Conservation (phyloP, 345 rosid species). For the Aethionema arabicum region DNA sequence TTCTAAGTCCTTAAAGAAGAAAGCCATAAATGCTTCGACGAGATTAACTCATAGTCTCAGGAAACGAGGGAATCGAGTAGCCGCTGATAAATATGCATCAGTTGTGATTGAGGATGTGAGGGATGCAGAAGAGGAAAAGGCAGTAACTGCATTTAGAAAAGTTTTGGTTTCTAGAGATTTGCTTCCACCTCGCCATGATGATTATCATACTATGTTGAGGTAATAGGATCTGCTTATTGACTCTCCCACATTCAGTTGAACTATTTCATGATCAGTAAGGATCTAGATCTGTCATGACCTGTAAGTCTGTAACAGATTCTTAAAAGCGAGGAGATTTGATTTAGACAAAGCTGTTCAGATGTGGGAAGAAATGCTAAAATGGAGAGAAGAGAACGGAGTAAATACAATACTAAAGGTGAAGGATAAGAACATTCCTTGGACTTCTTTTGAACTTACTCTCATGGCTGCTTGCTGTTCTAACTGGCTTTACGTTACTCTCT, state of each 20-base stretch:
- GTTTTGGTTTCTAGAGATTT: slow-evolving; percentile 55
- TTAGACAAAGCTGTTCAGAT: slow-evolving; percentile 70
- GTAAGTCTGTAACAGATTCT: slow-evolving; percentile 50
- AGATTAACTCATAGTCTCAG: slow-evolving; percentile 62
- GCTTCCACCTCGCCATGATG: slow-evolving; percentile 76
- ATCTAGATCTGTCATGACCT: neutral
- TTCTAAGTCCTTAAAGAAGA: slow-evolving; percentile 65
- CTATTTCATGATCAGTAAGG: neutral
- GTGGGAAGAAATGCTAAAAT: slow-evolving; percentile 95
- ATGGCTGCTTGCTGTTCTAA: slow-evolving; percentile 23
- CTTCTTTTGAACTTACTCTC: slow-evolving; percentile 22
- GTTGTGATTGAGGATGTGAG: slow-evolving; percentile 73
- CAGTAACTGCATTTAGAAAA: slow-evolving; percentile 66
- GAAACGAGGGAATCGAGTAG: slow-evolving; percentile 68
- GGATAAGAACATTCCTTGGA: slow-evolving; percentile 28
- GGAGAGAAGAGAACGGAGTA: slow-evolving; percentile 78
- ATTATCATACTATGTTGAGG: slow-evolving; percentile 95
- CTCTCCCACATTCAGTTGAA: too few species aligned
- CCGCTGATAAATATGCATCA: slow-evolving; percentile 41
- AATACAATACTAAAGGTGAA: slow-evolving; percentile 81
- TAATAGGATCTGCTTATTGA: slow-evolving; percentile 2
- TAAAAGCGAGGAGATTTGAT: slow-evolving; percentile 88
- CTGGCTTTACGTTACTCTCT: slow-evolving; percentile 25
- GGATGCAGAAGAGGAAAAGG: slow-evolving; percentile 74
- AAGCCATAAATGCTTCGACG: slow-evolving; percentile 77